Conservation (phyloP, 192 early-diverging fungal genomes). For the Coemansia sp. region DNA sequence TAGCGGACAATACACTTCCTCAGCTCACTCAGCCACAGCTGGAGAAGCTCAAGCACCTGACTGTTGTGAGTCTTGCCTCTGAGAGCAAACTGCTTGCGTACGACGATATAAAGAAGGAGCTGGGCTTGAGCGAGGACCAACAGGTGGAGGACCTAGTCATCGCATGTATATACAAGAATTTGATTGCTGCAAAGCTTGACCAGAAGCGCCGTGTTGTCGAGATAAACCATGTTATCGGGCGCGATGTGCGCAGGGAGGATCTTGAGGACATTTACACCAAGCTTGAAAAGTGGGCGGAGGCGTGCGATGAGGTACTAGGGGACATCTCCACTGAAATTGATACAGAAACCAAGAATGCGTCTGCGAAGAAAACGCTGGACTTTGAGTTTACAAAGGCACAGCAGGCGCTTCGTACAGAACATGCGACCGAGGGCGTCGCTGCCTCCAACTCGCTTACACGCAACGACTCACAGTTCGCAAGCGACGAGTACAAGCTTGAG, state of each 20-base stretch:
- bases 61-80: conserved; percentile 38
- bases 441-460: conserved; percentile 10
- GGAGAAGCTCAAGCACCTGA: conserved; percentile 45
- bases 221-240: conserved; percentile 43
- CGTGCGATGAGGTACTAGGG: conserved; percentile 27
- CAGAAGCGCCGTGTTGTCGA: conserved; percentile 46
- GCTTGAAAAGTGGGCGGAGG: conserved; percentile 30
- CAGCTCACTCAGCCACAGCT: conserved; percentile 23
- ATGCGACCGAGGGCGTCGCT: neutral
- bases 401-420: conserved; percentile 26
- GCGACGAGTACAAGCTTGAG: conserved; percentile 45
- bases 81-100: conserved; percentile 30
- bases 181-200: conserved; percentile 45
- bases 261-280: conserved; percentile 27
- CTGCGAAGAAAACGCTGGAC: conserved; percentile 15
- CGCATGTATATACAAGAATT: conserved; percentile 43
- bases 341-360: conserved; percentile 10
- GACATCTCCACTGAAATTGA: conserved; percentile 20
- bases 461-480: conserved; percentile 40
- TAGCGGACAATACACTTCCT: conserved; percentile 20
- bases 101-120: conserved; percentile 30
- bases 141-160: conserved; percentile 51
- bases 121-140: conserved; percentile 35
- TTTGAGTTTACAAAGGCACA: conserved; percentile 30
- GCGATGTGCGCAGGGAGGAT: conserved; percentile 39